Base-by-base conservation (phyloP, 1,139 yeast species). In the Taphrina wiesneri region DNA sequence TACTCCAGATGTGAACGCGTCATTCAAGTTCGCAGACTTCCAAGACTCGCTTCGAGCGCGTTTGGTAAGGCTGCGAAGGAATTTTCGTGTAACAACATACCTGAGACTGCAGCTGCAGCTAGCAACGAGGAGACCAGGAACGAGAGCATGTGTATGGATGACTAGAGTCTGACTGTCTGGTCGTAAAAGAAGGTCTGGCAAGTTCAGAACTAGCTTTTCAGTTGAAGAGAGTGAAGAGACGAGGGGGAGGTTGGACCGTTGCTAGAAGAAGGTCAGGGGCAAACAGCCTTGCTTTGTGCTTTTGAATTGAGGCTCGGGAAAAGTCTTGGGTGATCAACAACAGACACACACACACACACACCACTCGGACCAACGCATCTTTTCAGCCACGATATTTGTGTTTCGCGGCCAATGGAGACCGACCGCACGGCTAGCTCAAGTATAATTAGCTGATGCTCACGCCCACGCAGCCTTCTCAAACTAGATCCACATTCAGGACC, bases 41-140 rank as follows among this genome's bases (percentile, higher is more conserved):
- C 28, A 45, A 45, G 13, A 45, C 28, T 5, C 28, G 6, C 28
- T 45, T 21, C 4, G 13, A 21, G 28, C 49, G 49, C 49, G n/a
- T 19, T 21, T 28, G 49, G 7, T 5, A 17, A 19, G 28, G 17
- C 28, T 23, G 2, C 9, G 28, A 45, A n/a, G 21, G 21, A 21
- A 1, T 21, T 2, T 23, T 45, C 17, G 49, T 45, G 49, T 30
- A 4, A 28, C 45, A 17, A 54, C 59, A n/a, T 39, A 54, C 59
- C 59, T 23, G 59, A 36, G 36, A 54, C 59, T 15, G 49, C 19
- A n/a, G 59, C 47, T 21, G 26, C 36, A 21, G 59, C 59, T 15
- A 54, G 49, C 25, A 54, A 41, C 15, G 59, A 54, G 2, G 59
- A 54, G 4, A 54, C 43, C 25, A 54, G 36, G 13, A 54, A 54